These are phyloP conservation scores for Nicotiana sylvestris DNA, from an alignment of 257 asterid genomes.

Conservation along the genomic window DNA sequence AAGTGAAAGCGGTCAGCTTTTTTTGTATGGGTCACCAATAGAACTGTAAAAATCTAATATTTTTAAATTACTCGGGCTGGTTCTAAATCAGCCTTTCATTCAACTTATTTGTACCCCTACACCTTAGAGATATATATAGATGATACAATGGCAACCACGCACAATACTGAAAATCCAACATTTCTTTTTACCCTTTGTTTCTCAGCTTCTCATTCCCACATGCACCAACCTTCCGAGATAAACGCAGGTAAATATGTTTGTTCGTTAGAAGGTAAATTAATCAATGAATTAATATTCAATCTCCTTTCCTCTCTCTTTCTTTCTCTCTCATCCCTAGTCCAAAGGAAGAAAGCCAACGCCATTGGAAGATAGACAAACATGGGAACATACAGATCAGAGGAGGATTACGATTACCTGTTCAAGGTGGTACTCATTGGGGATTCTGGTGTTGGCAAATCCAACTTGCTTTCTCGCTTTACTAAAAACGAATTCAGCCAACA, in stretches of 20 bases:
- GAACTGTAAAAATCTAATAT: no score
- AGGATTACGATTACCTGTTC: constrained; percentile 45
- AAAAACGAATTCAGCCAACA: constrained; percentile 39
- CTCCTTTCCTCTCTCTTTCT: not conserved
- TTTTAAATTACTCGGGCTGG: no score
- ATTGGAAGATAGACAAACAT: constrained; percentile 8
- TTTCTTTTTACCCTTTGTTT: not conserved
- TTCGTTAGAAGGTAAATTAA: not conserved
- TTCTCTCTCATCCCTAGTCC: not conserved
- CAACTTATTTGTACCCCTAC: no score
- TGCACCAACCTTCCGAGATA: not conserved
- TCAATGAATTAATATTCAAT: not conserved
- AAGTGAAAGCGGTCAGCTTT: no score
- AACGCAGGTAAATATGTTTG: not conserved
- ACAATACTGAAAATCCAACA: no score
- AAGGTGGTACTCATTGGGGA: constrained; percentile 46
- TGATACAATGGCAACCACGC: no score
- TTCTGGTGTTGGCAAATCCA: constrained; percentile 45
- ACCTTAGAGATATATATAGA: no score
- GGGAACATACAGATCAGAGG: constrained; percentile 39
- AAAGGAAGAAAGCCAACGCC: not conserved
- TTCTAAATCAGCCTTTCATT: no score
- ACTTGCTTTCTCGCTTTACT: constrained; percentile 34
- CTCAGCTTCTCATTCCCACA: not conserved
- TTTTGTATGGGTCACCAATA: no score